Evolutionary conservation across 1,139 yeast species (phyloP), one percentile per base, ranked within the genome.

Genomic region (Taphrina betulina): DNA sequence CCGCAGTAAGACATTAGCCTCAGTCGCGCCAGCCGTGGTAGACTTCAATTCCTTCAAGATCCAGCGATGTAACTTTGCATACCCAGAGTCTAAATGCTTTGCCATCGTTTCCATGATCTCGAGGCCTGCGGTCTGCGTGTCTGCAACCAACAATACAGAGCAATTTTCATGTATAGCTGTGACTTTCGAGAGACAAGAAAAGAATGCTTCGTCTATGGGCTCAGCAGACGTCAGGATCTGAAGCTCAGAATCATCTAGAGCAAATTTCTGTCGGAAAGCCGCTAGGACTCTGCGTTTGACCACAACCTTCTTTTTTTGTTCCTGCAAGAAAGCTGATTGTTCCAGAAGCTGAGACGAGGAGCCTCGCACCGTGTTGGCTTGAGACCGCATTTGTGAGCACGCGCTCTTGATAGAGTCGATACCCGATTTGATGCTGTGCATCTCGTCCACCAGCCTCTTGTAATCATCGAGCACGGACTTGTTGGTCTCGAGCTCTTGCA

Each of bases 111-210:
- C 71, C 80, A 89, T 80, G 51, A 90, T 80, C 45, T 80, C 80
- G 35, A 78, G 67, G 1, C 96, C 96, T 24, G 87, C 72, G 52
- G 76, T 76, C n/a, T 83, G 84, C 65, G 83, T 82, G 50, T 83
- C 86, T 64, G 82, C 75, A 5, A 85, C 78, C 35, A 86, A 75
- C 51, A 87, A 72, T 22, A 83, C 78, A 58, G 83, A 81, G 60
- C 95, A 86, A 61, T 82, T 80, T 36, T 78, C 76, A 65, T 82
- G 81, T 24, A 89, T 83, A 28, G 66, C 66, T 63, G 83, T 82
- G 12, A 87, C 83, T 64, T 81, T 83, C 20, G 72, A 69, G 45
- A 90, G 71, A 0, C 81, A 77, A 5, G 66, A 65, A 63, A 88
- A 87, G 66, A 85, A 89, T 40, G 81, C 85, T 59, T 79, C 78